These are phyloP conservation scores for Colletotrichum spaethianum DNA, from an alignment of 2,329 filamentous ascomycete genomes.

Conservation along the genomic window DNA sequence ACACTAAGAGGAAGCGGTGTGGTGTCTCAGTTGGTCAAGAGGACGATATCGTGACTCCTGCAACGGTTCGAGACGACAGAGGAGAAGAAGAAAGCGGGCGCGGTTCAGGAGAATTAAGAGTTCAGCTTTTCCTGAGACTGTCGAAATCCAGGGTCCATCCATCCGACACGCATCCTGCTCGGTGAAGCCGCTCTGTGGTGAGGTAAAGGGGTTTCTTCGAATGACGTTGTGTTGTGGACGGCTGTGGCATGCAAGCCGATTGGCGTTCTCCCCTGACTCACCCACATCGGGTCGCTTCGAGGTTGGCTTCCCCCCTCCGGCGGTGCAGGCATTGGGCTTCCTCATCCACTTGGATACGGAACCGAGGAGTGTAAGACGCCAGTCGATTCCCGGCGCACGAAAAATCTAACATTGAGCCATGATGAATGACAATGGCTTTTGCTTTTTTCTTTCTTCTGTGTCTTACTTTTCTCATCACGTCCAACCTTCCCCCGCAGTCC, in stretches of 20 bases:
- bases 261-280: slow-evolving; percentile 16
- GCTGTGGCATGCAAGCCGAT: slow-evolving; percentile 34
- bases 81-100: not conserved
- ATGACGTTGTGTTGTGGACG: slow-evolving; percentile 26
- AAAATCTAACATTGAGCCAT: slow-evolving; percentile 1
- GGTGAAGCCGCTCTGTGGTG: slow-evolving; percentile 11
- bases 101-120: not conserved
- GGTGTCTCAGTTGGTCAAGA: slow-evolving; percentile 13
- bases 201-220: slow-evolving; percentile 11
- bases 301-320: not conserved
- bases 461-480: too few relatives aligned
- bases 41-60: not conserved
- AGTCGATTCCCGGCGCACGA: slow-evolving; percentile 19
- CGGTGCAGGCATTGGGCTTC: not conserved
- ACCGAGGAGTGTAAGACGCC: not conserved
- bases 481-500: slow-evolving; percentile 5
- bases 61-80: not conserved
- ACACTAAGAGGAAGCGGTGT: slow-evolving; percentile 32
- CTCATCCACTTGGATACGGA: slow-evolving; percentile 4
- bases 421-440: slow-evolving; percentile 8
- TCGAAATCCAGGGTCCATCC: slow-evolving; percentile 28
- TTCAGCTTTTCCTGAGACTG: not conserved
- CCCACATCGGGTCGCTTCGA: slow-evolving; percentile 17
- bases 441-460: too few relatives aligned
- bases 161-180: slow-evolving; percentile 14